Conservation (phyloP, 2,329 filamentous ascomycete species). For the Talaromyces marneffei region DNA sequence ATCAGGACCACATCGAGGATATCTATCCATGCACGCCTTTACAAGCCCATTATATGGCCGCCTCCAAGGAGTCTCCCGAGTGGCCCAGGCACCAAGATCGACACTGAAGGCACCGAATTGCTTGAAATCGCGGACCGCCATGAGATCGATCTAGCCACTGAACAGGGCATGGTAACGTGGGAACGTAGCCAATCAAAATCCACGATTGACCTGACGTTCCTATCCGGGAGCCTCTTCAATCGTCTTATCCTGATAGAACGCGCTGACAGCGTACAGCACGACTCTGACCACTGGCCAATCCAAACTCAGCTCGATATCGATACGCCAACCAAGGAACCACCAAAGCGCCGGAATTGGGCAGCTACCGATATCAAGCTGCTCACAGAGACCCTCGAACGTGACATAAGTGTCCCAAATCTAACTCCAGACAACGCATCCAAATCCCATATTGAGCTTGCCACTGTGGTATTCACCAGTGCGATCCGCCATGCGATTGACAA, state of each 20-base stretch:
- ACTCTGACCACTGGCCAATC: slow-evolving; percentile 24
- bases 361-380: background rate
- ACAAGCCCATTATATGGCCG: too few relatives aligned
- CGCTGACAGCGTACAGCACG: slow-evolving; percentile 18
- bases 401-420: background rate
- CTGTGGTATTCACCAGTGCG: background rate
- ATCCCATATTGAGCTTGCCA: background rate
- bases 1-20: too few relatives aligned
- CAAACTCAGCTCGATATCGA: slow-evolving; percentile 17
- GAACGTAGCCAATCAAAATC: background rate
- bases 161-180: background rate
- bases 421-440: background rate
- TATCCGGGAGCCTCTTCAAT: background rate
- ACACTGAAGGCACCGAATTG: background rate
- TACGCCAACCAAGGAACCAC: background rate
- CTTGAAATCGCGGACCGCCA: background rate
- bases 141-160: background rate
- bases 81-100: background rate
- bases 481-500: background rate
- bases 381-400: background rate
- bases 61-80: too few relatives aligned
- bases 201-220: background rate
- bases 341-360: background rate
- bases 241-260: slow-evolving; percentile 8
- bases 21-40: too few relatives aligned